Percentiles rank a stretch among this genome's conserved stretches.
phyloP scores from a whole-genome alignment of 2,329 filamentous ascomycete species.

The Pyrenophora seminiperda region DNA sequence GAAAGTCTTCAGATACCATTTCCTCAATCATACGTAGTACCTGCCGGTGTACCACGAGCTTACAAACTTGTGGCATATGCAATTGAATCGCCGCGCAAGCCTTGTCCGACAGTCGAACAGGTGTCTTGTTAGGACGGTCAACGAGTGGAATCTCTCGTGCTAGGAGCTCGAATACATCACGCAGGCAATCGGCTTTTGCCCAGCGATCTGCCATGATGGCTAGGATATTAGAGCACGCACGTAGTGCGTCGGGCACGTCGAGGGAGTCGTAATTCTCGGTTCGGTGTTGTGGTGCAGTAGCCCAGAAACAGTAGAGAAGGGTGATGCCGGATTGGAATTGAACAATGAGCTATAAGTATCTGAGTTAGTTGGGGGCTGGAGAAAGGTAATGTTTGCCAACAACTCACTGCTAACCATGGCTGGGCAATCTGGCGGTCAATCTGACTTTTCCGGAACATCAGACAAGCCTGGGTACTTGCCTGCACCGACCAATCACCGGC shows the following conservation, averaged over 20 bases:
- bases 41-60: slow-evolving; percentile 24
- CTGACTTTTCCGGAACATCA: slow-evolving; percentile 27
- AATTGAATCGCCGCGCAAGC: slow-evolving; percentile 11
- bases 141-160: slow-evolving; percentile 27
- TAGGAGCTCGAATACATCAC: slow-evolving; percentile 46
- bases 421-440: slow-evolving; percentile 28
- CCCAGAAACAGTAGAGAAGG: slow-evolving; percentile 47
- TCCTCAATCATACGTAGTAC: slow-evolving; percentile 29
- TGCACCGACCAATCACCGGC: slow-evolving; percentile 30
- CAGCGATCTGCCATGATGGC: slow-evolving; percentile 47
- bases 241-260: slow-evolving; percentile 42
- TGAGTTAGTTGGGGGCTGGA: slow-evolving; percentile 1
- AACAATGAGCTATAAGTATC: slow-evolving; percentile 22
- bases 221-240: slow-evolving; percentile 46
- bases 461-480: slow-evolving; percentile 25
- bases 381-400: not conserved
- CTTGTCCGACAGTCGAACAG: slow-evolving; percentile 19
- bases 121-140: slow-evolving; percentile 21
- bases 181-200: slow-evolving; percentile 43
- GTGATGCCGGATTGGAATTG: slow-evolving; percentile 46
- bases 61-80: slow-evolving; percentile 17
- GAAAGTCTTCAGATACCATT: slow-evolving; percentile 25
- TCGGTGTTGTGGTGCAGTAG: slow-evolving; percentile 38
- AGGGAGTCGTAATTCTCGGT: slow-evolving; percentile 34
- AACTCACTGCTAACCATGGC: slow-evolving; percentile 27